A percentile compares a stretch with the other conserved stretches of the same genome.
Conservation (phyloP, 1,284 basidiomycete genomes). For the Ceraceosorus bombacis region DNA sequence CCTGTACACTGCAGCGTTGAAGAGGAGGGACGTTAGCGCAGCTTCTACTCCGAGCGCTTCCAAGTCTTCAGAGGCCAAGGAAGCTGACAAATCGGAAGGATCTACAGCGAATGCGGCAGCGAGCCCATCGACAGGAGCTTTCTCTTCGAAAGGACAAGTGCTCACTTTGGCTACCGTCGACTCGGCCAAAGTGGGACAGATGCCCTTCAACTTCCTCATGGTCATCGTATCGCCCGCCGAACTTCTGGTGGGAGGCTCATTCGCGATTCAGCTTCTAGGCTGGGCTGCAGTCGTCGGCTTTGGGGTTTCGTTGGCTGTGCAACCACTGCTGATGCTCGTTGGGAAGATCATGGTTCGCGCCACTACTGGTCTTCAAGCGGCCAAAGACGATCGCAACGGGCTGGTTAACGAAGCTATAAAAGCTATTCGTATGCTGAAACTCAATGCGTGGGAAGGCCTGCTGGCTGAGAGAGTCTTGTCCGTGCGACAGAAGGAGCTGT, state of each 20-base stretch:
- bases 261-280: slow-evolving; percentile 32
- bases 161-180: slow-evolving; percentile 10
- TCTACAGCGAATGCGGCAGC: slow-evolving; percentile 1
- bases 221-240: slow-evolving; percentile 24
- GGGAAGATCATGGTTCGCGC: slow-evolving; percentile 7
- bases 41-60: not conserved
- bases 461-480: slow-evolving; percentile 18
- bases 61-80: not conserved
- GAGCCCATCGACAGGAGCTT: slow-evolving; percentile 3
- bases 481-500: slow-evolving; percentile 18
- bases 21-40: slow-evolving; percentile 5
- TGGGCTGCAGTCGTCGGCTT: slow-evolving; percentile 28
- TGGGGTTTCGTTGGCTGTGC: slow-evolving; percentile 15
- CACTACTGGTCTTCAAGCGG: slow-evolving; percentile 9
- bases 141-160: slow-evolving; percentile 12
- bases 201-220: slow-evolving; percentile 5
- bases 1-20: slow-evolving; percentile 5
- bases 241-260: slow-evolving; percentile 21
- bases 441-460: slow-evolving; percentile 30
- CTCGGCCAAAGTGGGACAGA: not conserved
- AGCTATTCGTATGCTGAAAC: slow-evolving; percentile 35
- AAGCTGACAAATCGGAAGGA: slow-evolving; percentile 3
- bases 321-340: slow-evolving; percentile 20
- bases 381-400: slow-evolving; percentile 22
- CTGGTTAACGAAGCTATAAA: slow-evolving; percentile 26